A percentile compares a stretch with the other conserved stretches of the same genome.
Evolutionary conservation across 768 basidiomycete species (phyloP).

Genomic region (Wakefieldia striispora): DNA sequence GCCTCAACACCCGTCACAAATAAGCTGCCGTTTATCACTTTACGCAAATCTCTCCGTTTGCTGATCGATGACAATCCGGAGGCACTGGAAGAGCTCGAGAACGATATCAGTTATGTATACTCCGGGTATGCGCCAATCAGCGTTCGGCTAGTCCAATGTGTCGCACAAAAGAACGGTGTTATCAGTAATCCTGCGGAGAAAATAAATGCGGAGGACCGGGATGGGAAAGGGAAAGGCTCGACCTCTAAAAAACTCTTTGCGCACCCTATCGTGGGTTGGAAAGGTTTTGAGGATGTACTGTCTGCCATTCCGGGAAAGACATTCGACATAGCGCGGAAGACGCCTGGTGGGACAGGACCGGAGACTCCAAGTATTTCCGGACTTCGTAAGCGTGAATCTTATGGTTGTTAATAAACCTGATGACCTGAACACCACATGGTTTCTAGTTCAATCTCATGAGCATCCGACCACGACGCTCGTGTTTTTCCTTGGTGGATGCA

Average conservation of each 20-base stretch:
- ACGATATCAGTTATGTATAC: constrained; percentile 95
- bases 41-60: constrained; percentile 86
- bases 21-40: constrained; percentile 68
- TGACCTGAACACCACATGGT: not conserved
- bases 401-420: not conserved
- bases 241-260: constrained; percentile 64
- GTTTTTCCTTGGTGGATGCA: constrained; percentile 97
- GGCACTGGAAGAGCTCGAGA: constrained; percentile 77
- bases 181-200: constrained; percentile 74
- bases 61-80: constrained; percentile 86
- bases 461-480: constrained; percentile 82
- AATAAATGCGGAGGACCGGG: constrained; percentile 38
- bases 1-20: constrained; percentile 41
- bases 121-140: constrained; percentile 96
- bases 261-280: constrained; percentile 95
- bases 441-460: constrained; percentile 49
- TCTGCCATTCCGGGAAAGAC: constrained; percentile 80
- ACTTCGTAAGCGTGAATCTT: constrained; percentile 33
- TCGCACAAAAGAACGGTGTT: constrained; percentile 88
- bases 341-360: constrained; percentile 27
- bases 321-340: constrained; percentile 69
- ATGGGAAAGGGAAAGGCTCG: constrained; percentile 37
- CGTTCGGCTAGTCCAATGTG: constrained; percentile 87
- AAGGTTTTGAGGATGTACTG: constrained; percentile 92
- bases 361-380: constrained; percentile 28